Evolutionary conservation across 192 early-diverging fungal species (phyloP).

Genomic region (Kappamyces sp.): DNA sequence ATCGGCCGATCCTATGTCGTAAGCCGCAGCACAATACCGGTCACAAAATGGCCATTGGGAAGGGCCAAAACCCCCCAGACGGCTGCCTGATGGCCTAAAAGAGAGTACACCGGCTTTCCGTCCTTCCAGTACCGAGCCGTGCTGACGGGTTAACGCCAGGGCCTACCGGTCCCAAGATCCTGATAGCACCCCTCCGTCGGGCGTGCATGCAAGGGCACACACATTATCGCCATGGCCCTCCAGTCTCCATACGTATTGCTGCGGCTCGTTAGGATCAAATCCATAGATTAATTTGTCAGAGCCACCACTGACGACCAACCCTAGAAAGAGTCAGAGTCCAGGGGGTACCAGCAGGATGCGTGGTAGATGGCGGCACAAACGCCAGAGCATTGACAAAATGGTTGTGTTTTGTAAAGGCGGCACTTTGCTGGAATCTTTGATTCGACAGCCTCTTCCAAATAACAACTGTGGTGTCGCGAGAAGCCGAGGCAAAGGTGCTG

Average conservation of each 20-base stretch:
- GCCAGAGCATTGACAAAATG: slow-evolving; percentile 77
- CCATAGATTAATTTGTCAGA: slow-evolving; percentile 78
- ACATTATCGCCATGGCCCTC: slow-evolving; percentile 84
- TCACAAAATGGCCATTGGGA: slow-evolving; percentile 63
- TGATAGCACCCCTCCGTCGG: slow-evolving; percentile 67
- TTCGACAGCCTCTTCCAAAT: slow-evolving; percentile 57
- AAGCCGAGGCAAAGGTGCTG: slow-evolving; percentile 60
- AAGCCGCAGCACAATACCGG: slow-evolving; percentile 47
- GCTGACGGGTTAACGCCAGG: slow-evolving; percentile 29
- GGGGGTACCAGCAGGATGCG: slow-evolving; percentile 56
- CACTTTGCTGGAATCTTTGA: slow-evolving; percentile 47
- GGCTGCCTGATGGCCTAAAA: slow-evolving; percentile 73
- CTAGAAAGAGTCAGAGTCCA: slow-evolving; percentile 27
- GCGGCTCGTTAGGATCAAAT: slow-evolving; percentile 59
- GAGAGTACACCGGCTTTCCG: slow-evolving; percentile 59
- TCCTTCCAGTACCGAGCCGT: slow-evolving; percentile 87
- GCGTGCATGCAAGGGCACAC: slow-evolving; percentile 63
- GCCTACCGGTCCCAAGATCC: slow-evolving; percentile 96
- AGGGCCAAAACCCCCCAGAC: slow-evolving; percentile 89
- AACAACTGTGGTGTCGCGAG: slow-evolving; percentile 69
- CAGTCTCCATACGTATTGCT: slow-evolving; percentile 57
- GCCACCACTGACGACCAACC: slow-evolving; percentile 76
- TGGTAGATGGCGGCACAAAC: slow-evolving; percentile 46
- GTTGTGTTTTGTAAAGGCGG: slow-evolving; percentile 57
- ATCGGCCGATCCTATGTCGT: slow-evolving; percentile 74